Base-by-base conservation (phyloP, 768 basidiomycete species). In the Tylopilus cervinicoccineus region DNA sequence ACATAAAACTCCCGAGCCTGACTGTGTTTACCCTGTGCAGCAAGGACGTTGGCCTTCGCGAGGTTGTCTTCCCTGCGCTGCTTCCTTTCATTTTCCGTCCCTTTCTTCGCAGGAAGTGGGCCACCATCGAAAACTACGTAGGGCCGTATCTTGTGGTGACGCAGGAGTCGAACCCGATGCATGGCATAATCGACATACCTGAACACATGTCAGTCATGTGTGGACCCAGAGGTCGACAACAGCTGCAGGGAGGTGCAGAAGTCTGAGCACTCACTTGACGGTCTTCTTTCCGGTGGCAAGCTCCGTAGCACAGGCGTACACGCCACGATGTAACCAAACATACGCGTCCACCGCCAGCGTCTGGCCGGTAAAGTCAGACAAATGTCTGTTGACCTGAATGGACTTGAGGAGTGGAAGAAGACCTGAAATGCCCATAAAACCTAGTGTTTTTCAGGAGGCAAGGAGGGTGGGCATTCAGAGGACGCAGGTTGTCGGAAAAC, bases 141-240 rank as follows among this genome's bases (percentile, higher is more conserved):
- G 1, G 96, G 95, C 43, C 78, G 77, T 50, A 98, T 88, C 20
- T 81, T 80, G 65, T 91, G 77, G 68, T 98, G 84, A 52, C 82
- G 80, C 43, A 99, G 70, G 45, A 98, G 78, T 24, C 93, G 80
- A 37, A 98, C 83, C 27, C 88, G 83, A 56, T 91, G 83, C 93
- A 98, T 95, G 32, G 86, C 86, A 70, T 95, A 99, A 65, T 95
- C 86, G 50, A 98, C 92, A 75, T 96, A 97, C 72, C 94, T 95
- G 43, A 24, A 48, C 36, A 34, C 8, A 33, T 36, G 34, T 62
- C 39, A 54, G 49, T 43, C 20, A 23, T 17, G 34, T 5, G 14
- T 23, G n/a, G n/a, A n/a, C 16, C 5, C 29, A 16, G 22, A 8
- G 5, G 9, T 5, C 20, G 19, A 43, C 8, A 14, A 37, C 24